Base-by-base conservation (phyloP, 1,139 yeast genomes). In the Starmera stellimalicola region DNA sequence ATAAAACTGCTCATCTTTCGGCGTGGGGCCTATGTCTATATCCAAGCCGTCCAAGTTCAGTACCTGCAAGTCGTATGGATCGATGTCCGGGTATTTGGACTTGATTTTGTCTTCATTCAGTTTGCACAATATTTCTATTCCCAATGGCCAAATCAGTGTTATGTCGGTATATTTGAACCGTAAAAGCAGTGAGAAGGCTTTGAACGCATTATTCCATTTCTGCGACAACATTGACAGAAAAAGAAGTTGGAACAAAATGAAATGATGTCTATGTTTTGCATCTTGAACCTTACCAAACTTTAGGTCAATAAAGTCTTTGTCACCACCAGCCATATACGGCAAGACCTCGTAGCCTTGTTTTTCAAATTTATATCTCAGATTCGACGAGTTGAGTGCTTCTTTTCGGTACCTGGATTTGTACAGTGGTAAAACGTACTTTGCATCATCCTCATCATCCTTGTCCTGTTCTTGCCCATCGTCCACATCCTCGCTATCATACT, bases 121-220 rank as follows among this genome's bases (percentile, higher is more conserved):
- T 23, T 44, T 40, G 4, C 40, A 37, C 4, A 70, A 41, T 8
- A 70, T 61, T 32, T 63, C 67, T 4, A 73, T 54, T 0, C 81
- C 84, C 2, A 75, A 31, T 1, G 78, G 70, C 84, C 85, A 77
- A 8, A 77, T 51, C 2, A 67, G 55, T 38, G 74, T 56, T 3
- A 76, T 48, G 49, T 77, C 82, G 5, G 71, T 62, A 2, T 53
- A 52, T 1, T 70, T 70, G 1, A 70, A 49, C 34, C 78, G 50
- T 1, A 75, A 51, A 24, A 78, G 44, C 3, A 70, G 37, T 16
- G 72, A 53, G 43, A 73, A 73, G n/a, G 71, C 54, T 36, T 63
- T 63, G 44, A 71, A 73, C 0, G 81, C 78, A 12, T 58, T 33
- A 7, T 51, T 46, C 83, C 83, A 78, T n/a, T 74, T 65, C 24